Percentiles rank a stretch among this genome's conserved stretches.
These are phyloP conservation scores for Chalciporus sp. DNA, from an alignment of 1,284 basidiomycete species.

Conservation along the genomic window DNA sequence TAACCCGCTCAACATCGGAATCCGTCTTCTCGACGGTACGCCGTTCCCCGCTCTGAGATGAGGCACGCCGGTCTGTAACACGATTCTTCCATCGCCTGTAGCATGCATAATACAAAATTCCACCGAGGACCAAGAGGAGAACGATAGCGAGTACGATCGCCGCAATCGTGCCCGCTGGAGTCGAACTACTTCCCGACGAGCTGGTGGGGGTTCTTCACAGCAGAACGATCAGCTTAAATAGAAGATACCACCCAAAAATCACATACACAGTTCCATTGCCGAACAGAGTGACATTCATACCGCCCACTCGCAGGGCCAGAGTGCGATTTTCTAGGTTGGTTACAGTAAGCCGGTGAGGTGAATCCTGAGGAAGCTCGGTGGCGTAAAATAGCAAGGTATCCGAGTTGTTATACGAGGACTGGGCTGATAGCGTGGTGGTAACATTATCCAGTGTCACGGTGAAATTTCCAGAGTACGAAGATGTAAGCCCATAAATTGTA, in stretches of 20 bases:
- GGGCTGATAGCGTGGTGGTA: constrained; percentile 41
- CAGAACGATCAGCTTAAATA: constrained; percentile 8
- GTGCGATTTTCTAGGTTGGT: constrained; percentile 56
- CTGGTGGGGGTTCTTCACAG: constrained; percentile 12
- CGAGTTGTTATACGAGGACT: constrained; percentile 48
- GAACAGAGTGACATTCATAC: constrained; percentile 45
- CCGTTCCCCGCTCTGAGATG: neutral
- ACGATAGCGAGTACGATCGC: constrained; percentile 59
- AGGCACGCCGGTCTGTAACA: constrained; percentile 15
- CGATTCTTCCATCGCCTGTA: constrained; percentile 47
- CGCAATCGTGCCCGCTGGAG: constrained; percentile 58
- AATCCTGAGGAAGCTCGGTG: constrained; percentile 55
- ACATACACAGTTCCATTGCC: constrained; percentile 33
- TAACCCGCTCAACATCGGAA: constrained; percentile 13
- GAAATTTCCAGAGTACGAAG: constrained; percentile 55
- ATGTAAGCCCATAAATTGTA: constrained; percentile 56
- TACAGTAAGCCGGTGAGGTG: constrained; percentile 53
- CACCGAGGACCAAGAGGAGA: constrained; percentile 49
- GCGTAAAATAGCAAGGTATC: constrained; percentile 61
- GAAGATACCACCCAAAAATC: constrained; percentile 4
- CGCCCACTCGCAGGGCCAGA: constrained; percentile 39
- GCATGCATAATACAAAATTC: constrained; percentile 42
- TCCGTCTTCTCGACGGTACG: neutral
- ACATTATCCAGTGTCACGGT: constrained; percentile 59
- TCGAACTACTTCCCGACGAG: constrained; percentile 15